These are phyloP conservation scores for Diaporthe sp. DNA, from an alignment of 2,329 filamentous ascomycete species.

Conservation along the genomic window DNA sequence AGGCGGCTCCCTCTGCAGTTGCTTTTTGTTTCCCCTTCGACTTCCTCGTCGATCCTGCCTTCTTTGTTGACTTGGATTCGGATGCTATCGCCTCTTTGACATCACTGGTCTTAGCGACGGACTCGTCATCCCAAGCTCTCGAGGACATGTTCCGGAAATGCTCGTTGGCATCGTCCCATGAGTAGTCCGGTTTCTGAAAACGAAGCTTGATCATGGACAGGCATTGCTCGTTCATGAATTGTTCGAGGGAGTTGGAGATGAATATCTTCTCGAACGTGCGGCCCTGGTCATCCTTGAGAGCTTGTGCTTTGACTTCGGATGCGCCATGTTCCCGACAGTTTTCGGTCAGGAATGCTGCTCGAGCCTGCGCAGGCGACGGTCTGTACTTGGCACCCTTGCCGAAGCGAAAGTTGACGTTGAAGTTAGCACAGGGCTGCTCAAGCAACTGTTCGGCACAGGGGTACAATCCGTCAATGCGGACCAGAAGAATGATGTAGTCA, in stretches of 20 bases:
- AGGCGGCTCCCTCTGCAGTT: not conserved
- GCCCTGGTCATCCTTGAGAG: not conserved
- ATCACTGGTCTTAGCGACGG: not conserved
- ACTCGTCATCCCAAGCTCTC: not conserved
- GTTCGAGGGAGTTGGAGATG: constrained; percentile 79
- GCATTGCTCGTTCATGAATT: constrained; percentile 76
- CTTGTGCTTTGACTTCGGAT: not conserved
- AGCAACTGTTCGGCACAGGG: constrained; percentile 67
- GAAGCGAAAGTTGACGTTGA: constrained; percentile 70
- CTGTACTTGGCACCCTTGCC: constrained; percentile 81
- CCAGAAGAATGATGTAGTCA: constrained; percentile 81
- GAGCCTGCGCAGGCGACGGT: constrained; percentile 64
- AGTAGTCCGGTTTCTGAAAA: constrained; percentile 45
- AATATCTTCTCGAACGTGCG: constrained; percentile 68
- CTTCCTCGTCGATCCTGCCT: not conserved
- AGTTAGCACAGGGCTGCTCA: constrained; percentile 51
- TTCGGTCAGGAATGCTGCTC: constrained; percentile 49
- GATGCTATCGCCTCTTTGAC: constrained; percentile 9
- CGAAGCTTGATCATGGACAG: constrained; percentile 72
- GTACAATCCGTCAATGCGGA: constrained; percentile 75
- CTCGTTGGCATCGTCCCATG: constrained; percentile 77
- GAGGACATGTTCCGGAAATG: constrained; percentile 39
- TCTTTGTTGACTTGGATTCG: constrained; percentile 22
- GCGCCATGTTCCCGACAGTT: not conserved
- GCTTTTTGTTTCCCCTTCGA: constrained; percentile 4